Percentiles rank a stretch among this genome's conserved stretches.
phyloP scores from a whole-genome alignment of 495 filamentous ascomycete species.

The Aspergillus cavernicola region DNA sequence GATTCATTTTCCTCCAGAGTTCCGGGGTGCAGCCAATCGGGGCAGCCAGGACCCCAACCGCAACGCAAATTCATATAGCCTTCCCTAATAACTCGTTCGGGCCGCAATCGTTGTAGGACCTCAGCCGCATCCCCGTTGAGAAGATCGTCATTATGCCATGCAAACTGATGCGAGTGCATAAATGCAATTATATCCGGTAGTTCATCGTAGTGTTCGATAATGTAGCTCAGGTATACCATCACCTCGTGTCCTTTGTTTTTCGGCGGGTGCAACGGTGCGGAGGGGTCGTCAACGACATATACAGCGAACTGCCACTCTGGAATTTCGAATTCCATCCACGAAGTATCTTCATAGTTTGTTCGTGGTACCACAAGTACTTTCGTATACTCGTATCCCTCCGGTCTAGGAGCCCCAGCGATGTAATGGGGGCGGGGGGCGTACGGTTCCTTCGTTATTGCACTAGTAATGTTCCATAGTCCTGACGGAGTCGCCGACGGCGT shows the following conservation, averaged over 20 bases:
- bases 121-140: constrained; percentile 47
- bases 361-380: constrained; percentile 57
- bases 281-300: constrained; percentile 62
- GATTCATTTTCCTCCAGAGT: constrained; percentile 41
- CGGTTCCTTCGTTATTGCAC: constrained; percentile 14
- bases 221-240: constrained; percentile 69
- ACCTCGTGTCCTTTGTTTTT: constrained; percentile 76
- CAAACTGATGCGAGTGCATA: constrained; percentile 62
- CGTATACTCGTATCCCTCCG: constrained; percentile 41
- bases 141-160: constrained; percentile 64
- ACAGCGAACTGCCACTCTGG: constrained; percentile 56
- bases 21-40: constrained; percentile 62
- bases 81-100: constrained; percentile 50
- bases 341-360: constrained; percentile 52
- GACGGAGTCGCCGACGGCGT: constrained; percentile 14
- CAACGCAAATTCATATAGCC: constrained; percentile 68
- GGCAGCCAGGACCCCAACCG: constrained; percentile 58
- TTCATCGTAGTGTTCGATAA: constrained; percentile 67
- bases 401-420: constrained; percentile 39
- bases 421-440: constrained; percentile 36
- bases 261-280: constrained; percentile 58
- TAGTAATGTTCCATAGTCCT: constrained; percentile 28
- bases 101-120: constrained; percentile 50
- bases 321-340: constrained; percentile 56
- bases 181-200: constrained; percentile 67